phyloP scores from a whole-genome alignment of 352 stramenopile genomes.

The Globisporangium barbulae region DNA sequence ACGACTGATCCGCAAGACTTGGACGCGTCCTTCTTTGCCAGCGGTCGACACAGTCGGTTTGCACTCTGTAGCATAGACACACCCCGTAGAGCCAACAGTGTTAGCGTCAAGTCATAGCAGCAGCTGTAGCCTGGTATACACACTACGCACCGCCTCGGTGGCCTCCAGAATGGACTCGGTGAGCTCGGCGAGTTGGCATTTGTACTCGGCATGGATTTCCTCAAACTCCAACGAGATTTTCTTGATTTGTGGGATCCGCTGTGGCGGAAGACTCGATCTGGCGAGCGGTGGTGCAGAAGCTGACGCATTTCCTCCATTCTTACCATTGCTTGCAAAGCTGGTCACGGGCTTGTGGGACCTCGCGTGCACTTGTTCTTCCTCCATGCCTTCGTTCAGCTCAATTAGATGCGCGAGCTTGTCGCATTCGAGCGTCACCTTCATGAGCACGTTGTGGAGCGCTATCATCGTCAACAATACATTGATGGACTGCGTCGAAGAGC shows the following conservation, averaged over 20 bases:
- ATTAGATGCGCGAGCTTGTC: conserved; percentile 36
- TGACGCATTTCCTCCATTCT: neutral
- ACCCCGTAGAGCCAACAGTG: neutral
- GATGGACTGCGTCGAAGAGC: conserved; percentile 2
- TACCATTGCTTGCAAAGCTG: neutral
- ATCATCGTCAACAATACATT: conserved; percentile 29
- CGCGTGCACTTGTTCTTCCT: conserved; percentile 24
- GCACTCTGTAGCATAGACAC: conserved; percentile 1
- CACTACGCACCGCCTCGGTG: conserved; percentile 24
- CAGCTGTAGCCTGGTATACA: neutral
- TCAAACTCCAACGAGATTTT: conserved; percentile 57
- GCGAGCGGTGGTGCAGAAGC: neutral
- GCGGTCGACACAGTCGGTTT: conserved; percentile 10
- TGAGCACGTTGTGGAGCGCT: conserved; percentile 42
- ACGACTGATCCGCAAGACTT: conserved; percentile 18
- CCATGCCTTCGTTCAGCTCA: conserved; percentile 35
- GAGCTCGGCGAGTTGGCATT: conserved; percentile 48
- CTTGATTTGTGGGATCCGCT: conserved; percentile 40
- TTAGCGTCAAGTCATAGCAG: neutral
- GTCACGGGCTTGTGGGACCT: conserved; percentile 1
- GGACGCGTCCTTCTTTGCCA: conserved; percentile 7
- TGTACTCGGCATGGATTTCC: conserved; percentile 40
- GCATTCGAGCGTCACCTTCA: conserved; percentile 25
- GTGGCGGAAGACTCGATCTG: neutral
- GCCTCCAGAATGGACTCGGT: conserved; percentile 54